Evolutionary conservation across 1,139 yeast species (phyloP).

Genomic region (Yamadazyma blattariae): DNA sequence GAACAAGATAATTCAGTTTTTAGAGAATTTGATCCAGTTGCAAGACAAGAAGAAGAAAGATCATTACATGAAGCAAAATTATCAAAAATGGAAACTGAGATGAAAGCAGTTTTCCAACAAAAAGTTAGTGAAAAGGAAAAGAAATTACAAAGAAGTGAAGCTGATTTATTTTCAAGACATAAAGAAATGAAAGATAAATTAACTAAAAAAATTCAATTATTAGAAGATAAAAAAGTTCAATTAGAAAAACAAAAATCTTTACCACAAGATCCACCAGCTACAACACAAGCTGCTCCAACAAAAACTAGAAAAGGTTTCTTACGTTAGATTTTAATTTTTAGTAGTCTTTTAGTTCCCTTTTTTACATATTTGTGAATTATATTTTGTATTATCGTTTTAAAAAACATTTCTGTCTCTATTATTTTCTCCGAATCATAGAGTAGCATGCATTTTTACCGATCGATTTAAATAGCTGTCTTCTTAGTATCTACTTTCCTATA

Average conservation of each 20-base stretch:
- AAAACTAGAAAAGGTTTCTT: slow-evolving; percentile 56
- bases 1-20: slow-evolving; percentile 91
- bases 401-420: no score
- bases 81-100: slow-evolving; percentile 92
- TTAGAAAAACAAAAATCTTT: slow-evolving; percentile 68
- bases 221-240: slow-evolving; percentile 87
- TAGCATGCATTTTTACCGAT: no score
- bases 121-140: slow-evolving; percentile 97
- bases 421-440: no score
- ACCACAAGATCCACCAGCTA: slow-evolving; percentile 53
- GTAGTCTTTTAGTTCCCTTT: background rate
- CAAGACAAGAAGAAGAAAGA: slow-evolving; percentile 92
- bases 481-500: no score
- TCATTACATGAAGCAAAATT: slow-evolving; percentile 91
- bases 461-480: no score
- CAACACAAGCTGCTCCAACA: slow-evolving; percentile 42
- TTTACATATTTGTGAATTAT: no score
- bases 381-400: no score
- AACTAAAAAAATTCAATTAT: slow-evolving; percentile 78
- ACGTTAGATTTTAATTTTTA: slow-evolving; percentile 33
- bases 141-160: slow-evolving; percentile 95
- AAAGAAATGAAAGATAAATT: slow-evolving; percentile 96
- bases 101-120: slow-evolving; percentile 96
- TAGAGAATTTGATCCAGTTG: slow-evolving; percentile 89
- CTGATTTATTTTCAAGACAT: slow-evolving; percentile 92